Conservation (phyloP, 176 grass and related monocot species). For the Leersia perrieri region DNA sequence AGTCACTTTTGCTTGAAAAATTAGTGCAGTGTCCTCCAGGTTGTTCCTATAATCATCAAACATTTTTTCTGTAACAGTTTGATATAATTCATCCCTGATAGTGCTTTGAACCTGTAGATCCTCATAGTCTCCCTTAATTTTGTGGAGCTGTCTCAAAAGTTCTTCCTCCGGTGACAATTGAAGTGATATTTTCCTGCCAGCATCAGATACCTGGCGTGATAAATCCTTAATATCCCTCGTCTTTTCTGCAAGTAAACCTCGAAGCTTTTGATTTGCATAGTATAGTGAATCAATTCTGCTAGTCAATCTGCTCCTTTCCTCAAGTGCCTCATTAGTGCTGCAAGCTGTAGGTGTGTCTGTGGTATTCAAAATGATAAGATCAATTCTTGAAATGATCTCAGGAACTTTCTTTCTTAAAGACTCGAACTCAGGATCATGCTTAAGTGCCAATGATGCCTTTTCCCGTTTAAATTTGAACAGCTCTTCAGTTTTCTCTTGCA, state of each 20-base stretch:
- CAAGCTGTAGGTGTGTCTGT: conserved; percentile 29
- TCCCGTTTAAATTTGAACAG: conserved; percentile 90
- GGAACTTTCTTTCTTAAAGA: conserved; percentile 78
- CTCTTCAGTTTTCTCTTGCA: conserved; percentile 98
- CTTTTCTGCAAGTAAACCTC: conserved; percentile 61
- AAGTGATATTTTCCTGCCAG: conserved; percentile 50
- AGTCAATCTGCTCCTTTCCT: conserved; percentile 62
- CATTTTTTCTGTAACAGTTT: conserved; percentile 53
- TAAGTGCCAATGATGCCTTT: conserved; percentile 75
- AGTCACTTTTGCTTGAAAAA: conserved; percentile 42
- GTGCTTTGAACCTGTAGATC: conserved; percentile 59
- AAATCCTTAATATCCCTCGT: conserved; percentile 69
- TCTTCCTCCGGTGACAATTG: conserved; percentile 42
- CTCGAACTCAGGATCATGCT: conserved; percentile 78
- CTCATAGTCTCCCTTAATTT: conserved; percentile 47
- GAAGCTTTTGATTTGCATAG: conserved; percentile 68
- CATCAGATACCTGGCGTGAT: conserved; percentile 53
- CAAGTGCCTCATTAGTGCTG: conserved; percentile 37
- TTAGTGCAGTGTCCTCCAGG: conserved; percentile 39
- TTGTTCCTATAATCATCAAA: conserved; percentile 40
- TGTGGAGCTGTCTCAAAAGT: conserved; percentile 52
- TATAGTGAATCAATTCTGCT: conserved; percentile 61
- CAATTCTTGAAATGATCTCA: conserved; percentile 75
- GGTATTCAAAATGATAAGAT: conserved; percentile 56
- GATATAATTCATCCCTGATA: conserved; percentile 72